Evolutionary conservation across 176 grass and related monocot species (phyloP), one percentile per base, ranked within the genome.

Genomic region (Saccharum officinarum): DNA sequence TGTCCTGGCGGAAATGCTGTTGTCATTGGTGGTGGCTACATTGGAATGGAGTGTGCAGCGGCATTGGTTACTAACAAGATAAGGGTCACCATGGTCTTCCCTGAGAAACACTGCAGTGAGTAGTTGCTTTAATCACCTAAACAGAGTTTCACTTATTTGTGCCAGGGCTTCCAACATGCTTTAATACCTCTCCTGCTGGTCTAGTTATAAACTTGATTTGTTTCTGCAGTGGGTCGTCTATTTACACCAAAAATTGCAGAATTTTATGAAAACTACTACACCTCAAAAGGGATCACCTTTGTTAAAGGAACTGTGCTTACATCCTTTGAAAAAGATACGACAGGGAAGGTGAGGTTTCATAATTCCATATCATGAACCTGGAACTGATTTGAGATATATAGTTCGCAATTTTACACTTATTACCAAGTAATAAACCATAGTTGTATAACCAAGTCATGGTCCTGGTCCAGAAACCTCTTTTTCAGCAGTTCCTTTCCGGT

Each of bases 41-140:
- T 96, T 52, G 97, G 97, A 66, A 94, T 98, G 97, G 97, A 98
- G 86, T 98, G 92, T 76, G 86, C 97, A 79, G 93, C 97, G 63
- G 97, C 97, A 49, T 81, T 98, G 64, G 91, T 94, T 64, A 94
- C 87, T 71, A 95, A 98, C 69, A 88, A 83, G 73, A 92, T 98
- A 83, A 95, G 90, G 86, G 91, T 91, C 66, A 94, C 91, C 80
- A 92, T 95, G 91, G 92, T 98, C 80, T 98, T 98, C 49, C 97
- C 97, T 82, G 93, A 94, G 81, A 92, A 89, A 72, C 97, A 98
- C 78, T 98, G 93, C 88, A 96, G 97, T 98, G 89, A 91, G 97
- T 87, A 61, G 46, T 68, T 31, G 7, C 45, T 80, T 52, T 25
- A 1, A 45, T 82, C 12, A 1, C 28, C 70, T 59, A 26, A 69